Conservation (phyloP, 139 green algal genomes). For the Klebsormidium nitens region DNA sequence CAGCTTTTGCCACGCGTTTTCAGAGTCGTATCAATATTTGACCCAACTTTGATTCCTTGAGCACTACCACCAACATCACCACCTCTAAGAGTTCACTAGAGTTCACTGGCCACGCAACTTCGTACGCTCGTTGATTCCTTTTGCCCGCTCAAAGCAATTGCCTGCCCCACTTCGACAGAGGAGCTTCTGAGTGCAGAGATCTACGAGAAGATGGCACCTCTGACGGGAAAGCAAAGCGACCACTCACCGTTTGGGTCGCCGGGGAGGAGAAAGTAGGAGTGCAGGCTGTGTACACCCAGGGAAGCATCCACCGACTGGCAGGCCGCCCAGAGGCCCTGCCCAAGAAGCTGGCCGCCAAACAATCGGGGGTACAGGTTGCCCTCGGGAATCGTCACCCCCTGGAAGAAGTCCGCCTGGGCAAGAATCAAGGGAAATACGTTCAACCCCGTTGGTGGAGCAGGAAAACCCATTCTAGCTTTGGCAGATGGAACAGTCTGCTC, state of each 20-base stretch:
- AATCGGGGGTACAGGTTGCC: constrained; percentile 12
- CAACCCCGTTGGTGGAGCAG: background rate
- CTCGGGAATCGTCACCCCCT: background rate
- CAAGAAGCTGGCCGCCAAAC: constrained; percentile 17
- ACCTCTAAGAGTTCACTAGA: background rate
- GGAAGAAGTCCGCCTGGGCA: background rate
- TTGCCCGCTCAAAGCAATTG: no score
- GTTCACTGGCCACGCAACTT: background rate
- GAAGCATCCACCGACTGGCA: constrained; percentile 1
- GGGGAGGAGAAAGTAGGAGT: constrained; percentile 18
- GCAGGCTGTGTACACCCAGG: constrained; percentile 15
- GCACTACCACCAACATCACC: background rate
- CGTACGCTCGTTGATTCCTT: background rate
- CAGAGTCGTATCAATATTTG: no score
- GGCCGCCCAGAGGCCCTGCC: background rate
- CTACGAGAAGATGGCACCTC: background rate
- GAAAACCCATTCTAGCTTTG: no score
- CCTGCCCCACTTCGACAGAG: no score
- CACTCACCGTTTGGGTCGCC: background rate
- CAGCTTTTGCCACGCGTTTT: no score
- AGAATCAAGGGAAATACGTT: background rate
- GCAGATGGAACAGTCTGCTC: no score
- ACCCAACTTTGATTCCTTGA: no score
- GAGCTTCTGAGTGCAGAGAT: background rate
- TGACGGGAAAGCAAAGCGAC: background rate